Percentiles rank a stretch among this genome's conserved stretches.
Conservation (phyloP, 1,139 yeast genomes). For the Pneumocystis canis region DNA sequence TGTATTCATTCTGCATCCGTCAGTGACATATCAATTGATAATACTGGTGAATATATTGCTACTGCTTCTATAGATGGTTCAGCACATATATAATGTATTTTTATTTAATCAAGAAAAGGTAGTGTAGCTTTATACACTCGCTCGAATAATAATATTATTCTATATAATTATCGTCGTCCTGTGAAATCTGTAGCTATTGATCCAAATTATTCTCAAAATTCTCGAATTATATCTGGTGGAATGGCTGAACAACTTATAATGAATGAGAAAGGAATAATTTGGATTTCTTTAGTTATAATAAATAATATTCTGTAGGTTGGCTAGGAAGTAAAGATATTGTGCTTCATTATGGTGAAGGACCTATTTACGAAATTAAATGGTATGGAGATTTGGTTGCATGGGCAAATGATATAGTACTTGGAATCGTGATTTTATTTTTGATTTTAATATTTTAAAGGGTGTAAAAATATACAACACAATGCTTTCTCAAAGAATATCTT, state of each 20-base stretch:
- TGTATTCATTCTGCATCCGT: constrained; percentile 78
- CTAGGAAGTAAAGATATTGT: constrained; percentile 64
- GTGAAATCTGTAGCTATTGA: constrained; percentile 76
- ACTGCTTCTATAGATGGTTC: constrained; percentile 12
- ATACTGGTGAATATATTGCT: constrained; percentile 7
- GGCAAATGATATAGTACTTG: constrained; percentile 52
- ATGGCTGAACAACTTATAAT: constrained; percentile 70
- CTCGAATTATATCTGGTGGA: constrained; percentile 57
- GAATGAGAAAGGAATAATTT: constrained; percentile 34
- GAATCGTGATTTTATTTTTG: neutral
- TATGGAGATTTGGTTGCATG: constrained; percentile 57
- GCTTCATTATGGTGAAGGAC: constrained; percentile 49
- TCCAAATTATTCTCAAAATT: constrained; percentile 44
- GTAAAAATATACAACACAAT: constrained; percentile 16
- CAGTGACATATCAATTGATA: constrained; percentile 43
- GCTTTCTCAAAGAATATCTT: constrained; percentile 15
- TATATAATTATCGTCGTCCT: constrained; percentile 71
- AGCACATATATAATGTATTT: neutral
- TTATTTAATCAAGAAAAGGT: constrained; percentile 2
- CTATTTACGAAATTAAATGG: constrained; percentile 53
- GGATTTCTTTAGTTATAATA: neutral
- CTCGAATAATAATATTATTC: constrained; percentile 1
- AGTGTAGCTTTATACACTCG: constrained; percentile 3
- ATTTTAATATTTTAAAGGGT: constrained; percentile 10
- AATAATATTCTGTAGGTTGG: constrained; percentile 40